These are phyloP conservation scores for Neofusicoccum sp. DNA, from an alignment of 2,329 filamentous ascomycete species.

Conservation along the genomic window DNA sequence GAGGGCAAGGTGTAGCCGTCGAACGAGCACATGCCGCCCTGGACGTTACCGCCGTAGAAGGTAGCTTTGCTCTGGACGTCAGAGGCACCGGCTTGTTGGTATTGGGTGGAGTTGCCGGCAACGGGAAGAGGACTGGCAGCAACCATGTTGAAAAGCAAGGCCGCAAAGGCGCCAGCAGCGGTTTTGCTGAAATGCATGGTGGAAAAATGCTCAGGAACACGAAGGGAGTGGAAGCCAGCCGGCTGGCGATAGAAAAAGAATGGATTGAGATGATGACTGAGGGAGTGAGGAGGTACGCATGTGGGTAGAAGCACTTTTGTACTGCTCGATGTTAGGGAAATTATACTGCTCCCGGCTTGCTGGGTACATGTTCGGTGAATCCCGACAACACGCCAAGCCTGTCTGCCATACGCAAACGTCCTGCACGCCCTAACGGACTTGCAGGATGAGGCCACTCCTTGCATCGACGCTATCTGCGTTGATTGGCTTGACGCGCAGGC, in stretches of 20 bases:
- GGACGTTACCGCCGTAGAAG: conserved; percentile 45
- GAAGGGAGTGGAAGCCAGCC: conserved; percentile 9
- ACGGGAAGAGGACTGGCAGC: conserved; percentile 17
- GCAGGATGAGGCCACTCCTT: background rate
- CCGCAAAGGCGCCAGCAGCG: conserved; percentile 14
- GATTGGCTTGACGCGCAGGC: background rate
- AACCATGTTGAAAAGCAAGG: background rate
- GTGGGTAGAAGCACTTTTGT: background rate
- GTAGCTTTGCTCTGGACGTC: conserved; percentile 34
- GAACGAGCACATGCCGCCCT: conserved; percentile 66
- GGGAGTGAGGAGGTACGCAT: conserved; percentile 1
- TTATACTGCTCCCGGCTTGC: background rate
- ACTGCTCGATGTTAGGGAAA: background rate
- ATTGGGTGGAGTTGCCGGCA: conserved; percentile 7
- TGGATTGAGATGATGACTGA: conserved; percentile 20
- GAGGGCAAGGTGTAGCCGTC: conserved; percentile 63
- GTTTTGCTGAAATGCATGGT: conserved; percentile 20
- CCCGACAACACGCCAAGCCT: background rate
- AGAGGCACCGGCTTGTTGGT: background rate
- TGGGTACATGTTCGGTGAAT: too few relatives aligned
- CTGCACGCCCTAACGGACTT: conserved; percentile 7
- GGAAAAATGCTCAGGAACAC: background rate
- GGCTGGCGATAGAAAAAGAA: conserved; percentile 15
- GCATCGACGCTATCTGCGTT: conserved; percentile 14
- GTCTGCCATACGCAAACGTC: background rate